These are phyloP conservation scores for Aureobasidium musti DNA, from an alignment of 2,329 filamentous ascomycete genomes.

Conservation along the genomic window DNA sequence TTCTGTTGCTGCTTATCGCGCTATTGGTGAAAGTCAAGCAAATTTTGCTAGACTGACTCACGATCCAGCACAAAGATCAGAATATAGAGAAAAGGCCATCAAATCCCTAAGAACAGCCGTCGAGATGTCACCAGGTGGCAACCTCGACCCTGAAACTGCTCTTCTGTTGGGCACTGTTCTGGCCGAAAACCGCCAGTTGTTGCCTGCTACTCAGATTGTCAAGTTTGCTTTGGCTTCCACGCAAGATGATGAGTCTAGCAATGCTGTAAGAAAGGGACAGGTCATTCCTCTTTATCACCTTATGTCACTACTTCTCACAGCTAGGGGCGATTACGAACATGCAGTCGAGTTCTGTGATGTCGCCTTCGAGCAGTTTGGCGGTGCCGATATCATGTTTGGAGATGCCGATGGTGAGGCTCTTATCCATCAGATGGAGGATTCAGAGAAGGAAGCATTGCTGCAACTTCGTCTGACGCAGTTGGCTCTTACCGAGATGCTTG, in stretches of 20 bases:
- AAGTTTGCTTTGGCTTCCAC: constrained; percentile 71
- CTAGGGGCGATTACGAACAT: constrained; percentile 78
- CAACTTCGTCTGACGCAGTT: constrained; percentile 96
- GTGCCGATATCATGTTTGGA: constrained; percentile 18
- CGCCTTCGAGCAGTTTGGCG: constrained; percentile 85
- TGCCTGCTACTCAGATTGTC: constrained; percentile 76
- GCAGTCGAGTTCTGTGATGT: constrained; percentile 84
- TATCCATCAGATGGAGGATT: constrained; percentile 77
- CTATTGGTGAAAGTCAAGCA: constrained; percentile 81
- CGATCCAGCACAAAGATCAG: constrained; percentile 68
- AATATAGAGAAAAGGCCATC: constrained; percentile 76
- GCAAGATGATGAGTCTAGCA: constrained; percentile 30
- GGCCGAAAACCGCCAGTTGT: constrained; percentile 80
- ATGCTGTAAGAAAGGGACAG: constrained; percentile 53
- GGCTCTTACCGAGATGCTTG: constrained; percentile 75
- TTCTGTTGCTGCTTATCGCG: constrained; percentile 74
- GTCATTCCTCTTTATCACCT: constrained; percentile 90
- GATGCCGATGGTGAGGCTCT: constrained; percentile 40
- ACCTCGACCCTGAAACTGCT: constrained; percentile 69
- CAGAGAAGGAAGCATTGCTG: constrained; percentile 83
- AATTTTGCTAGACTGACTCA: constrained; percentile 84
- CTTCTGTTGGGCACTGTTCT: constrained; percentile 84
- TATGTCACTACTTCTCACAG: constrained; percentile 79
- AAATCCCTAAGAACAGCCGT: constrained; percentile 48
- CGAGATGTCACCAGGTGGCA: constrained; percentile 31